Evolutionary conservation across 208 protist genomes (phyloP).

Genomic region (Wallacemonas collosoma): DNA sequence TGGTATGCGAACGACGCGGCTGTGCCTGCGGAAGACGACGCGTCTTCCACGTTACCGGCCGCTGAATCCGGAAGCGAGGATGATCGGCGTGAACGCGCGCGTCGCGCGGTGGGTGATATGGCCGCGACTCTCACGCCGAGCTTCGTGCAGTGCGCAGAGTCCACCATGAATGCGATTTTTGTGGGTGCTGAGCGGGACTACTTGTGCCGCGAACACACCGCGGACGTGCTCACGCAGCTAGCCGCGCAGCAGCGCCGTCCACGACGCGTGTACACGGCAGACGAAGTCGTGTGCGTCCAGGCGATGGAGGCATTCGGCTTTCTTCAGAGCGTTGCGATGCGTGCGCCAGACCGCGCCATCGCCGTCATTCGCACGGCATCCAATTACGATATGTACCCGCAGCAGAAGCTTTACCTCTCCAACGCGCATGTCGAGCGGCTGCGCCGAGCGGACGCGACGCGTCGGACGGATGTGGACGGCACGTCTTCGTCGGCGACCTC

Average conservation of each 20-base stretch:
- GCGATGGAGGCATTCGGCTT: slow-evolving; percentile 66
- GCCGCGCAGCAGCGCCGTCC: slow-evolving; percentile 7
- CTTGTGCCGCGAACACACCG: slow-evolving; percentile 64
- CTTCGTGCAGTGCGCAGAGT: slow-evolving; percentile 57
- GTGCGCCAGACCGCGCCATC: slow-evolving; percentile 33
- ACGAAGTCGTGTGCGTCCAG: slow-evolving; percentile 57
- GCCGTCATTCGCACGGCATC: slow-evolving; percentile 56
- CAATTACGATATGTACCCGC: slow-evolving; percentile 63
- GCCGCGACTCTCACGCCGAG: slow-evolving; percentile 16
- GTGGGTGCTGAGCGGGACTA: slow-evolving; percentile 57
- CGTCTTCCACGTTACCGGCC: background rate
- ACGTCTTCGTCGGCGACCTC: background rate
- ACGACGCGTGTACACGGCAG: slow-evolving; percentile 21
- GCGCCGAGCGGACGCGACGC: background rate
- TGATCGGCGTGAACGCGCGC: background rate
- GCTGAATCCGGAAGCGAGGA: background rate
- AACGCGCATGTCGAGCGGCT: slow-evolving; percentile 1
- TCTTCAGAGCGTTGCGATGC: slow-evolving; percentile 24
- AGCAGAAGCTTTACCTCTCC: slow-evolving; percentile 41
- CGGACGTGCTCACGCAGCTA: slow-evolving; percentile 25
- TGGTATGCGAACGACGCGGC: slow-evolving; percentile 57
- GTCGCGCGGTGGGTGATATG: background rate
- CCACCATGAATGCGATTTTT: slow-evolving; percentile 50
- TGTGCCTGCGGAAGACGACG: slow-evolving; percentile 18
- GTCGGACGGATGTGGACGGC: background rate